Percentiles rank a stretch among this genome's conserved stretches.
Conservation (phyloP, 345 rosid species). For the Murraya koenigii region DNA sequence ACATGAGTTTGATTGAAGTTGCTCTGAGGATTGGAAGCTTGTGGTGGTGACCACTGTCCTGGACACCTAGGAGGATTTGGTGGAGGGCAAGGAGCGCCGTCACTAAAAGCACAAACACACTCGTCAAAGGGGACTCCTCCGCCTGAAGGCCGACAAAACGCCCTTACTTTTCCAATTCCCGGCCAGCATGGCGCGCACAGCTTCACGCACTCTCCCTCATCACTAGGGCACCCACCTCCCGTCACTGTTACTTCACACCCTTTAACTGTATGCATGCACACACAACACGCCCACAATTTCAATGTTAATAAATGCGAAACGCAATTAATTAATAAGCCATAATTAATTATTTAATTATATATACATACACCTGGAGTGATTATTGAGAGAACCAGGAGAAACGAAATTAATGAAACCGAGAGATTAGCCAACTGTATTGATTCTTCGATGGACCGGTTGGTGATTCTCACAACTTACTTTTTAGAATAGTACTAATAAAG, state of each 20-base stretch:
- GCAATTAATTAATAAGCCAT: too few relatives aligned
- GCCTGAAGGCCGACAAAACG: slow-evolving; percentile 19
- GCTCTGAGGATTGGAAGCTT: background rate
- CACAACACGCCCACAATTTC: too few relatives aligned
- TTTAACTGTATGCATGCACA: too few relatives aligned
- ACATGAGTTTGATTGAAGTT: background rate
- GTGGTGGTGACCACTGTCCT: background rate
- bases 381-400: too few relatives aligned
- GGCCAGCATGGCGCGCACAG: slow-evolving; percentile 26
- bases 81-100: slow-evolving; percentile 32
- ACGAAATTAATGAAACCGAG: too few relatives aligned
- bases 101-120: slow-evolving; percentile 20
- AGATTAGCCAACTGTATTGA: too few relatives aligned
- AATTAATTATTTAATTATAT: too few relatives aligned
- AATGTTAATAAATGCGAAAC: too few relatives aligned
- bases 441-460: too few relatives aligned
- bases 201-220: slow-evolving; percentile 10
- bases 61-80: slow-evolving; percentile 29
- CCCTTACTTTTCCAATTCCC: slow-evolving; percentile 15
- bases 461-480: too few relatives aligned
- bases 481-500: too few relatives aligned
- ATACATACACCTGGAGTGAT: too few relatives aligned
- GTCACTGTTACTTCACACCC: background rate
- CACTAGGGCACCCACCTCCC: slow-evolving; percentile 31
- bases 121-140: slow-evolving; percentile 23